Evolutionary conservation across 1,139 yeast genomes (phyloP).

Genomic region (Magnusiomyces sp.): DNA sequence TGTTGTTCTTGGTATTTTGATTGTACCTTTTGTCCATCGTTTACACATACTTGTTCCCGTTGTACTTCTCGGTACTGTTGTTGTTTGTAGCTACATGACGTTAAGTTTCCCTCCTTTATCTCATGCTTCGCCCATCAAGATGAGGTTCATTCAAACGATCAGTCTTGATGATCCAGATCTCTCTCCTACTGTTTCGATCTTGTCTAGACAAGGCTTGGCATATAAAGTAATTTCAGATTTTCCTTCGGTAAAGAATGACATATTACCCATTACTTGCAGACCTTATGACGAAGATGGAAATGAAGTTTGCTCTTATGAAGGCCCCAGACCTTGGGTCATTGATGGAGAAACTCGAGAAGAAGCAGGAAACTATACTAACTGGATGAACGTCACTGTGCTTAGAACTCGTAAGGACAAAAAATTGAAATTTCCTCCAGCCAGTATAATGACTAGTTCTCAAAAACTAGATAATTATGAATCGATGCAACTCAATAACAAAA

Average conservation of each 20-base stretch:
- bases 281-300: constrained; percentile 35
- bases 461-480: constrained; percentile 27
- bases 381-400: constrained; percentile 43
- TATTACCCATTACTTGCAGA: constrained; percentile 33
- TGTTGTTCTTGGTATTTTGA: constrained; percentile 44
- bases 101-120: constrained; percentile 46
- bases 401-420: constrained; percentile 38
- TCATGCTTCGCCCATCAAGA: constrained; percentile 53
- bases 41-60: constrained; percentile 47
- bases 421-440: not conserved
- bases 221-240: constrained; percentile 43
- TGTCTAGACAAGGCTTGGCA: constrained; percentile 45
- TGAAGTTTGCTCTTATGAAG: constrained; percentile 46
- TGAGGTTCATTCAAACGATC: constrained; percentile 55
- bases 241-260: constrained; percentile 48
- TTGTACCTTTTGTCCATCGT: constrained; percentile 66
- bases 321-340: constrained; percentile 46
- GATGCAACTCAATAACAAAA: constrained; percentile 8
- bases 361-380: constrained; percentile 35
- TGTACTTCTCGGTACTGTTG: constrained; percentile 32
- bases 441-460: not conserved
- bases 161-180: constrained; percentile 32
- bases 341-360: constrained; percentile 30
- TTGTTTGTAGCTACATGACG: constrained; percentile 36
- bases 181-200: constrained; percentile 38